phyloP scores from a whole-genome alignment of 78 protist genomes.

The Speleostelium caveatum region DNA sequence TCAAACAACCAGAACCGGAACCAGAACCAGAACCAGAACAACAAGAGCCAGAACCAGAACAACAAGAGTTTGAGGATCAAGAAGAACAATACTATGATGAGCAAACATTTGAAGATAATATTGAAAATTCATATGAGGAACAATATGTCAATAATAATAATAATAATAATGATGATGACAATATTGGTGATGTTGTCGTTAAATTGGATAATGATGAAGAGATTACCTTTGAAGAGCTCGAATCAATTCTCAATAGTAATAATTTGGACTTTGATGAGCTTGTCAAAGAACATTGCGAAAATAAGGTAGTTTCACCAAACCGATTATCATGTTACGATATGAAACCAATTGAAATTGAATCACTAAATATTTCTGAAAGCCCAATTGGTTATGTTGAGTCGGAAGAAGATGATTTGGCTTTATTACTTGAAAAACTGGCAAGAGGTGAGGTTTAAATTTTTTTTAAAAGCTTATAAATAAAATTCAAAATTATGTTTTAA shows the following conservation, averaged over 20 bases:
- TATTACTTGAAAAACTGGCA: constrained; percentile 15
- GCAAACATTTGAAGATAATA: constrained; percentile 1
- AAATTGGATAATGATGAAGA: background rate
- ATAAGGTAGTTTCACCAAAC: background rate
- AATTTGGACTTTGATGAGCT: constrained; percentile 56
- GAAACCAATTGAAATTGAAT: background rate
- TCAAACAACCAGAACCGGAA: constrained; percentile 1
- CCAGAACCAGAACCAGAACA: background rate
- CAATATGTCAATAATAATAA: background rate
- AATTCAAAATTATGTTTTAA: too few relatives aligned
- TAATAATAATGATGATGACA: background rate
- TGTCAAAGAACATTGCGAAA: constrained; percentile 5
- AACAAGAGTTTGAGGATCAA: background rate
- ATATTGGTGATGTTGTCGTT: background rate
- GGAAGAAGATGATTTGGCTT: constrained; percentile 14
- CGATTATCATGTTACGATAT: background rate
- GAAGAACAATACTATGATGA: constrained; percentile 23
- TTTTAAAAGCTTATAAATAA: too few relatives aligned
- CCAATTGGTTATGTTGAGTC: background rate
- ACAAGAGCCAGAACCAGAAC: background rate
- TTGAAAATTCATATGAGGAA: background rate
- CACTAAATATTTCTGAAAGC: background rate
- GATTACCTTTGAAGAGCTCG: constrained; percentile 62
- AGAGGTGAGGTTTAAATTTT: constrained; percentile 53
- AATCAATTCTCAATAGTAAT: constrained; percentile 41